Base-by-base conservation (phyloP, 2,329 filamentous ascomycete genomes). In the Emergomyces orientalis region DNA sequence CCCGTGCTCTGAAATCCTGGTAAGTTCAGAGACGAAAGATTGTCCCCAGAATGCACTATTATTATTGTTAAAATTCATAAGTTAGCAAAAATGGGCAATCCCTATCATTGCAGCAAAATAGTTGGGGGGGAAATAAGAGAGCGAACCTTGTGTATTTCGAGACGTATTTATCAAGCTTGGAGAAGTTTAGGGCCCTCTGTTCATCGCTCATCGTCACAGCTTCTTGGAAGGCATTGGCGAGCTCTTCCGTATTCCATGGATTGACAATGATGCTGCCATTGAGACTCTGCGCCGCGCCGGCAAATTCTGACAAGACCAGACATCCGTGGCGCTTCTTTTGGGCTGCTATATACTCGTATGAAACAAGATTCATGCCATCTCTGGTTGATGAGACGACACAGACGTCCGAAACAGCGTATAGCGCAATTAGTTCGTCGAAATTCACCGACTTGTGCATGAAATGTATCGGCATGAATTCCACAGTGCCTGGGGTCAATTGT, bases 391-490 rank as follows among this genome's bases (percentile, higher is more conserved):
- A 95, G 45, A 96, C 93, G 17, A 97, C 84, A 73, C 92, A 96
- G 54, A 91, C 90, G 73, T 97, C 94, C 3, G 91, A 94, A 27
- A 95, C 88, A 19, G 91, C 90, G 73, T 97, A 97, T 9, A 97
- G 84, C 0, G 92, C 92, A 59, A 95, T 92, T 43, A 99, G 85
- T 78, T 97, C 94, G 69, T 97, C 91, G 69, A 97, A 97, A 58
- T 86, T 86, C 72, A 97, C 91, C 4, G 90, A 96, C 78, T 97
- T 95, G 79, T 97, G 94, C 71, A 97, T 87, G 80, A 97, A 97
- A 77, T 97, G 94, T 69, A 99, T 97, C 0, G 94, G 94, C 88
- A 96, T 97, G 79, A 97, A 97, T 76, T 97, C 93, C 71, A 97
- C 88, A 39, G 92, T 97, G 74, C 93, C 82, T 84, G 62, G 34